A percentile compares a stretch with the other conserved stretches of the same genome.
These are phyloP conservation scores for Citrus australasica DNA, from an alignment of 345 rosid species.

Conservation along the genomic window DNA sequence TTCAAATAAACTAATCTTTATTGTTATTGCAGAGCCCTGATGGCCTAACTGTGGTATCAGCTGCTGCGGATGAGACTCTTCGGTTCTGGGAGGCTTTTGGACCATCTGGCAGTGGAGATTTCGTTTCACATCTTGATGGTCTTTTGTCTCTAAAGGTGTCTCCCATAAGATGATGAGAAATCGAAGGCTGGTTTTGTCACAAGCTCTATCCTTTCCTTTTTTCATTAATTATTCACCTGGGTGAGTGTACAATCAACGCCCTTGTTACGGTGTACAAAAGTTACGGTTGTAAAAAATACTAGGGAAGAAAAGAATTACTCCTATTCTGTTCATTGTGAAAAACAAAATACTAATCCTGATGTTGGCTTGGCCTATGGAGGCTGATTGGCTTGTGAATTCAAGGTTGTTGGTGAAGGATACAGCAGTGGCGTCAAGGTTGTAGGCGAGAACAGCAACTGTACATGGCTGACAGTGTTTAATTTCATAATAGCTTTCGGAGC, in stretches of 20 bases:
- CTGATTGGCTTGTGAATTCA: conserved; percentile 51
- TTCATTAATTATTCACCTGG: not conserved
- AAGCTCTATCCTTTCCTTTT: not conserved
- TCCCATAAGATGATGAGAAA: conserved; percentile 34
- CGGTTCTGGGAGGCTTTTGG: conserved; percentile 55
- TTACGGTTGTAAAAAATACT: too few species aligned
- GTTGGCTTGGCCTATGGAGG: conserved; percentile 71
- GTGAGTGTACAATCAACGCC: not conserved
- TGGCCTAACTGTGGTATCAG: conserved; percentile 48
- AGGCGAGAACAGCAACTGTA: not conserved
- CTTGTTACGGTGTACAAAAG: too few species aligned
- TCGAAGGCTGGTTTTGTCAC: not conserved
- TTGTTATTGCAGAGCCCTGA: conserved; percentile 46
- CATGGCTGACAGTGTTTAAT: not conserved
- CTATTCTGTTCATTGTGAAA: too few species aligned
- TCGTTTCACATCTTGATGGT: conserved; percentile 34
- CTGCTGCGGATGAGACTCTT: conserved; percentile 47
- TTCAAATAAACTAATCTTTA: not conserved
- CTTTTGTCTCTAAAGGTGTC: conserved; percentile 43
- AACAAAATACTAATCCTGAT: conserved; percentile 15
- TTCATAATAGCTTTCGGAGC: not conserved
- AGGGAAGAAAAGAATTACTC: too few species aligned
- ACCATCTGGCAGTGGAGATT: conserved; percentile 29
- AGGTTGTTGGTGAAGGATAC: conserved; percentile 48
- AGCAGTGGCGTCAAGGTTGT: conserved; percentile 43